Evolutionary conservation across 2,329 filamentous ascomycete genomes (phyloP).

Genomic region (Pseudopithomyces maydicus): DNA sequence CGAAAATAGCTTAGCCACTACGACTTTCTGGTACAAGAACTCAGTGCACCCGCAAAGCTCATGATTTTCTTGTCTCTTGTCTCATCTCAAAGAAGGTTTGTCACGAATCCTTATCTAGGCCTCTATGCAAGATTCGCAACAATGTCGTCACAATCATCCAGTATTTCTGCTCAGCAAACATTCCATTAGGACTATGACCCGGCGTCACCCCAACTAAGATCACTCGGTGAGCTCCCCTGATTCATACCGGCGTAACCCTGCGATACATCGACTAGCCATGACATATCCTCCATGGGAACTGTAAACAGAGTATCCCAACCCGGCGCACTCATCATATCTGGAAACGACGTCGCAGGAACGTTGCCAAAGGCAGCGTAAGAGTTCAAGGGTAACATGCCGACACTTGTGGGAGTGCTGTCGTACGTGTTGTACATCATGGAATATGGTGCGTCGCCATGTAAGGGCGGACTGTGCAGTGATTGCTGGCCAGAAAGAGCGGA

Average conservation of each 20-base stretch:
- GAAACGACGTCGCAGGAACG: conserved; percentile 27
- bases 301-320: conserved; percentile 34
- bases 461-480: conserved; percentile 6
- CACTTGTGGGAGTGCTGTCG: conserved; percentile 12
- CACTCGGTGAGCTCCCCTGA: conserved; percentile 29
- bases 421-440: background rate
- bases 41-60: too few species aligned
- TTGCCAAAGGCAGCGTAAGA: conserved; percentile 21
- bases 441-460: background rate
- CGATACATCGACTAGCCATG: conserved; percentile 22
- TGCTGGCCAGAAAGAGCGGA: conserved; percentile 27
- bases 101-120: too few species aligned
- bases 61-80: too few species aligned
- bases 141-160: background rate
- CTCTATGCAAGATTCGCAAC: background rate
- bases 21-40: too few species aligned
- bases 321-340: conserved; percentile 32
- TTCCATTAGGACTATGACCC: background rate
- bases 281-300: conserved; percentile 34
- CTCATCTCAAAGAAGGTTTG: too few species aligned
- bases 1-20: too few species aligned
- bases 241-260: conserved; percentile 23
- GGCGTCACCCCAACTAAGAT: conserved; percentile 8
- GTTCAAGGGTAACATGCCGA: conserved; percentile 24
- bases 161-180: background rate